These are phyloP conservation scores for Pichia rugopelliculosa DNA, from an alignment of 805 yeast genomes.

Conservation along the genomic window DNA sequence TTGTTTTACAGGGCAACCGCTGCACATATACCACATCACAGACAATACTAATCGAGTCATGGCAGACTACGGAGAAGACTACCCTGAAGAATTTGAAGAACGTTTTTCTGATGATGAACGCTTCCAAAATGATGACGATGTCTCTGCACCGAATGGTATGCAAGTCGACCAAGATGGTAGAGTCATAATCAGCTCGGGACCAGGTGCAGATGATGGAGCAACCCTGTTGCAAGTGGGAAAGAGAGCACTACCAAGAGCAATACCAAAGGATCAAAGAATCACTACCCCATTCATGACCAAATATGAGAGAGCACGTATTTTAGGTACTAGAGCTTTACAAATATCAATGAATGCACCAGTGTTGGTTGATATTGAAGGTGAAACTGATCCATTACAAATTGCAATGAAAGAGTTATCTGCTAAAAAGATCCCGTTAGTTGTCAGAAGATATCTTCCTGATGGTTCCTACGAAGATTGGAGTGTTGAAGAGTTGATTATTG, in stretches of 20 bases:
- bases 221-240: slow-evolving; percentile 33
- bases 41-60: slow-evolving; percentile 20
- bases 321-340: slow-evolving; percentile 96
- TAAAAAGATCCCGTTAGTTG: slow-evolving; percentile 89
- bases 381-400: slow-evolving; percentile 95
- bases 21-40: background rate
- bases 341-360: slow-evolving; percentile 98
- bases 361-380: slow-evolving; percentile 95
- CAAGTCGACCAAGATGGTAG: slow-evolving; percentile 52
- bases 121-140: slow-evolving; percentile 26
- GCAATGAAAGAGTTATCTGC: slow-evolving; percentile 96
- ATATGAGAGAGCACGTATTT: slow-evolving; percentile 94
- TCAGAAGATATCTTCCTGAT: slow-evolving; percentile 94
- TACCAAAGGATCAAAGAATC: slow-evolving; percentile 79
- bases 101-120: slow-evolving; percentile 36
- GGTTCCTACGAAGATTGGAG: slow-evolving; percentile 99
- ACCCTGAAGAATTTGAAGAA: slow-evolving; percentile 23
- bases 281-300: slow-evolving; percentile 99
- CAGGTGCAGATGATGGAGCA: slow-evolving; percentile 23
- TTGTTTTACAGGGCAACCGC: background rate
- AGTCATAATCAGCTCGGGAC: slow-evolving; percentile 40
- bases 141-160: slow-evolving; percentile 18
- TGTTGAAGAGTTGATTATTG: slow-evolving; percentile 93
- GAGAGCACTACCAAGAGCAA: slow-evolving; percentile 46
- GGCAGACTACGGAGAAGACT: slow-evolving; percentile 59